Conservation (phyloP, 192 early-diverging fungal species). For the Podochytrium sp. region DNA sequence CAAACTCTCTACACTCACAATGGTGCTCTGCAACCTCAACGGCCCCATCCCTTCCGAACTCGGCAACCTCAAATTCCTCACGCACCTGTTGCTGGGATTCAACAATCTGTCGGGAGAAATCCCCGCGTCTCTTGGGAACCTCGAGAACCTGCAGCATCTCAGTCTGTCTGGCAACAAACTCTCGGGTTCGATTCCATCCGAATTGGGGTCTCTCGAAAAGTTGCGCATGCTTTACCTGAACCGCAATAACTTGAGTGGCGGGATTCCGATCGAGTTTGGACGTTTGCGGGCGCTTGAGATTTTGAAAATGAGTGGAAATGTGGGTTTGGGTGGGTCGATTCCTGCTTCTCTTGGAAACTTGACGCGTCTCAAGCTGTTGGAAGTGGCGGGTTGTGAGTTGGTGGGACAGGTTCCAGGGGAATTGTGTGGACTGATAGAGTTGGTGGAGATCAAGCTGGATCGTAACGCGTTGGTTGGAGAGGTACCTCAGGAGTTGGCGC, state of each 20-base stretch:
- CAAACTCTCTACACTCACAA: background rate
- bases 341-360: too few relatives aligned
- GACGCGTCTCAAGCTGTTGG: too few relatives aligned
- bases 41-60: background rate
- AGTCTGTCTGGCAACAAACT: background rate
- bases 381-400: too few relatives aligned
- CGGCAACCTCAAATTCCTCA: background rate
- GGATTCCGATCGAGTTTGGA: background rate
- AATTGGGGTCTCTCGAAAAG: background rate
- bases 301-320: background rate
- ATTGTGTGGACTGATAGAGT: too few relatives aligned
- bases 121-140: background rate
- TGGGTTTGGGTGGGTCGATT: too few relatives aligned
- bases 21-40: background rate
- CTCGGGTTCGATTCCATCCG: background rate
- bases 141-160: background rate
- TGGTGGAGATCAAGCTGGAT: too few relatives aligned
- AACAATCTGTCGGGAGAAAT: conserved; percentile 2
- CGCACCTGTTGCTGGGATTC: background rate
- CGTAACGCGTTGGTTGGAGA: too few relatives aligned
- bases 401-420: too few relatives aligned
- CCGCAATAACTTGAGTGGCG: background rate
- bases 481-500: too few relatives aligned
- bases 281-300: background rate
- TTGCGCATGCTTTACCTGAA: background rate